Evolutionary conservation across 2,329 filamentous ascomycete genomes (phyloP), one percentile per base, ranked within the genome.

Genomic region (Apiospora malaysiana): DNA sequence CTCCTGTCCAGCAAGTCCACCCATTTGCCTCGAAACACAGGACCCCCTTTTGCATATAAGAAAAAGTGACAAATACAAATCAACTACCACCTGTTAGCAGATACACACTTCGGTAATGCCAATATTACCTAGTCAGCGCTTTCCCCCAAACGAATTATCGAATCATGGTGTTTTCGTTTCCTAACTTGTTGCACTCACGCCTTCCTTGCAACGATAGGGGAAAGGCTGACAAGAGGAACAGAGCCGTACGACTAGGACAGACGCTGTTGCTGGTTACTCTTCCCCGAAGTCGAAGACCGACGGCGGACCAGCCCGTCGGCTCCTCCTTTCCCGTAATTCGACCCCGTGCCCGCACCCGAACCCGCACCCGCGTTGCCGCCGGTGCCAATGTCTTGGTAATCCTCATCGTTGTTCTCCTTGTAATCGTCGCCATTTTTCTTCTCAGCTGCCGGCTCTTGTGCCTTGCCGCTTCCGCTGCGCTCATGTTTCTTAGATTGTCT

Each of bases 381-480:
- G 9, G 23, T 4, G 8, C 43, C 66, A 8, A 43, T 43, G 25
- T 45, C 66, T 12, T 63, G 56, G 43, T 32, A 45, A 18, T 45
- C 66, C 4, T 23, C 66, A 25, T 45, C 42, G 6, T 67, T 40
- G 65, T 27, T 40, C 25, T 45, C 65, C 25, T 45, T 42, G 66
- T 27, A 6, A 8, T 14, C 42, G 42, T 10, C 42, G 23, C 42
- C 66, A 3, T 40, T 40, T 1, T 14, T 40, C 3, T 14, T 42
- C 12, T 5, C 63, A 25, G 63, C 63, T 7, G 37, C 42, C 40
- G 23, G 4, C 10, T 67, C 43, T 46, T 10, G 65, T 67, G 65
- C 37, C 32, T 69, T 69, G 12, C 63, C 68, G 23, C 66, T 68
- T 25, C 68, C 51, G 25, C 63, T 49, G n/a, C 37, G 65, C 23